These are phyloP conservation scores for Amanita thiersii DNA, from an alignment of 768 basidiomycete genomes.

Conservation along the genomic window DNA sequence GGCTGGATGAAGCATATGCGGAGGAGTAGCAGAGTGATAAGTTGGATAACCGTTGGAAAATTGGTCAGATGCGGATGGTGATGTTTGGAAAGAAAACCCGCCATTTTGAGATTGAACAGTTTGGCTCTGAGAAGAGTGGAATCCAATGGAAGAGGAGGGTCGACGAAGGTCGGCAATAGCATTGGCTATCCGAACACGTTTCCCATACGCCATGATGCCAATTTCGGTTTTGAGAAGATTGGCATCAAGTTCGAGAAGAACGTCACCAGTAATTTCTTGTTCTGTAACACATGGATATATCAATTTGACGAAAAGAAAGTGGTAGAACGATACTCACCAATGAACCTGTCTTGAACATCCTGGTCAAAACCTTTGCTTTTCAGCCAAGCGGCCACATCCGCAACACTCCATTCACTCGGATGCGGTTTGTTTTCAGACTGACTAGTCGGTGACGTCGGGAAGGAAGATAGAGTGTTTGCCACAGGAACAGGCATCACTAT, in stretches of 20 bases:
- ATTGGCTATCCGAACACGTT: slow-evolving; percentile 87
- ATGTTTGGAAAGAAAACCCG: slow-evolving; percentile 15
- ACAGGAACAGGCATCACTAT: slow-evolving; percentile 1
- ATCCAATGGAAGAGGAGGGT: slow-evolving; percentile 49
- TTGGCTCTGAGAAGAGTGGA: slow-evolving; percentile 22
- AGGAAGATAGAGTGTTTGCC: background rate
- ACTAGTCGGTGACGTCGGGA: slow-evolving; percentile 4
- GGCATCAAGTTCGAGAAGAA: slow-evolving; percentile 88
- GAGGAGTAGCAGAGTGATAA: slow-evolving; percentile 3
- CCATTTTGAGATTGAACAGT: slow-evolving; percentile 27
- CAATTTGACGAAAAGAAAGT: background rate
- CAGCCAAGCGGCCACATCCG: slow-evolving; percentile 88
- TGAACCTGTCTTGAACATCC: slow-evolving; percentile 77
- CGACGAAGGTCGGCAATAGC: slow-evolving; percentile 84
- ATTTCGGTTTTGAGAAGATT: slow-evolving; percentile 89
- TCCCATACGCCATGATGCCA: slow-evolving; percentile 90
- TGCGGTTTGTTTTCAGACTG: slow-evolving; percentile 29
- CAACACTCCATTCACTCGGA: slow-evolving; percentile 76
- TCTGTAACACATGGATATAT: slow-evolving; percentile 37
- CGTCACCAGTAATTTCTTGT: slow-evolving; percentile 98
- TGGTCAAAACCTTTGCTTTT: slow-evolving; percentile 79
- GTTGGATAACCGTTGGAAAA: slow-evolving; percentile 29
- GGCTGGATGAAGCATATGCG: background rate
- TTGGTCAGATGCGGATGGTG: slow-evolving; percentile 35
- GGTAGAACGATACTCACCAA: slow-evolving; percentile 43